These are phyloP conservation scores for Aureobasidium mangrovei DNA, from an alignment of 2,329 filamentous ascomycete species.

Conservation along the genomic window DNA sequence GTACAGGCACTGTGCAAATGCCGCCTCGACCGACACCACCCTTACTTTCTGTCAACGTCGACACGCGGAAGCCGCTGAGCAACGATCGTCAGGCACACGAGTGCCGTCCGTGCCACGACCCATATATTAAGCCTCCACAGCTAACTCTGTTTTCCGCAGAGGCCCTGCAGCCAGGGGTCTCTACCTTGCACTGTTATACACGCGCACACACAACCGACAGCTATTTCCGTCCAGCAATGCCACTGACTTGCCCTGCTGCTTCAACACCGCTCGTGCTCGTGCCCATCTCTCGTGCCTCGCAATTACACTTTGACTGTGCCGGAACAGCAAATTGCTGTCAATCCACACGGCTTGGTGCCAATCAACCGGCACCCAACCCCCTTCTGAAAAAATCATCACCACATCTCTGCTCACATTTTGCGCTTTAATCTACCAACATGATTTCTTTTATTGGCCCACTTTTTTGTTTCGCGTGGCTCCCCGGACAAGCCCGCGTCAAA, in stretches of 20 bases:
- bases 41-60: conserved; percentile 4
- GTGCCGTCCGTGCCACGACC: not conserved
- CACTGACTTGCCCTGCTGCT: not conserved
- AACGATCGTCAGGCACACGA: conserved; percentile 10
- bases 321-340: conserved; percentile 4
- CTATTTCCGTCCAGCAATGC: not conserved
- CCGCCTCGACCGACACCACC: not conserved
- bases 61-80: not conserved
- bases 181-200: conserved; percentile 4
- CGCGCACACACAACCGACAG: not conserved
- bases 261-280: not conserved
- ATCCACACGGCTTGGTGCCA: conserved; percentile 1
- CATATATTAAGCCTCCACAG: conserved; percentile 9
- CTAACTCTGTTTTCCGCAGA: conserved; percentile 11
- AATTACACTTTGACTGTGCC: not conserved
- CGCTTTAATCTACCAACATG: conserved; percentile 4
- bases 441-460: not conserved
- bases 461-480: conserved; percentile 3
- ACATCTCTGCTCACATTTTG: not conserved
- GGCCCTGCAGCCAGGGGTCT: conserved; percentile 4
- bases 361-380: not conserved
- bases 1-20: not conserved
- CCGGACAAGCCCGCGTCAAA: not conserved
- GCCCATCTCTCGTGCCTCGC: not conserved
- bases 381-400: conserved; percentile 2